Conservation (phyloP, 805 yeast genomes). For the Metschnikowia vanudenii region DNA sequence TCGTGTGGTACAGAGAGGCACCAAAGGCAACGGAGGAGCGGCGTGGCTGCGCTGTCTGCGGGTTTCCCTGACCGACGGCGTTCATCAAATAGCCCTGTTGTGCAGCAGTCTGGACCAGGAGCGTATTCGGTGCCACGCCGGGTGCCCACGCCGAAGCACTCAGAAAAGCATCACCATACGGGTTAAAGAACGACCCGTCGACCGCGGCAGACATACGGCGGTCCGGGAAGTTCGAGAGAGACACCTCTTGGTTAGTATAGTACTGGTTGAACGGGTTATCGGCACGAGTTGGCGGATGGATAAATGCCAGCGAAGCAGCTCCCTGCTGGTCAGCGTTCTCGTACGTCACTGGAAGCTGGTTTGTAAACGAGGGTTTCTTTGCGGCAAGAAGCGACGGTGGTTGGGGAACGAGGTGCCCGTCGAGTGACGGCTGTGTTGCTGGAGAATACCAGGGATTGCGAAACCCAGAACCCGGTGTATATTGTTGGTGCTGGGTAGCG, state of each 20-base stretch:
- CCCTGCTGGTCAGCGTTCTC: slow-evolving; percentile 36
- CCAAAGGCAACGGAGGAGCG: slow-evolving; percentile 23
- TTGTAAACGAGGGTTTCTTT: slow-evolving; percentile 32
- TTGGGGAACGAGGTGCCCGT: slow-evolving; percentile 9
- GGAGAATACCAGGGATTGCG: slow-evolving; percentile 46
- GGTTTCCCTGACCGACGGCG: not conserved
- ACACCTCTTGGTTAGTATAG: slow-evolving; percentile 39
- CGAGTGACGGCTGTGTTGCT: slow-evolving; percentile 17
- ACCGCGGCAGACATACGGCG: slow-evolving; percentile 41
- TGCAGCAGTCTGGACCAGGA: not conserved
- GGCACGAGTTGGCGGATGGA: slow-evolving; percentile 45
- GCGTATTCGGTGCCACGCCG: slow-evolving; percentile 3
- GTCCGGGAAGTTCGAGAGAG: slow-evolving; percentile 26
- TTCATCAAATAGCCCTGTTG: slow-evolving; percentile 5
- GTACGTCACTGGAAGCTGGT: slow-evolving; percentile 51
- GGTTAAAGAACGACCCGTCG: slow-evolving; percentile 26
- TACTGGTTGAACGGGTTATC: slow-evolving; percentile 46
- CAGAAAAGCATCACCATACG: slow-evolving; percentile 15
- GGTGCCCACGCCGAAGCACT: slow-evolving; percentile 3
- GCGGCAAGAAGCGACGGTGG: slow-evolving; percentile 25
- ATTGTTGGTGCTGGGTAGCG: slow-evolving; percentile 6
- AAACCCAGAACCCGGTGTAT: slow-evolving; percentile 29
- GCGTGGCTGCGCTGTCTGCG: slow-evolving; percentile 12
- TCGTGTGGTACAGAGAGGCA: slow-evolving; percentile 22
- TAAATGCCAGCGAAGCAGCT: slow-evolving; percentile 22